Evolutionary conservation across 768 basidiomycete species (phyloP).

Genomic region (Boletus rubescentipes): DNA sequence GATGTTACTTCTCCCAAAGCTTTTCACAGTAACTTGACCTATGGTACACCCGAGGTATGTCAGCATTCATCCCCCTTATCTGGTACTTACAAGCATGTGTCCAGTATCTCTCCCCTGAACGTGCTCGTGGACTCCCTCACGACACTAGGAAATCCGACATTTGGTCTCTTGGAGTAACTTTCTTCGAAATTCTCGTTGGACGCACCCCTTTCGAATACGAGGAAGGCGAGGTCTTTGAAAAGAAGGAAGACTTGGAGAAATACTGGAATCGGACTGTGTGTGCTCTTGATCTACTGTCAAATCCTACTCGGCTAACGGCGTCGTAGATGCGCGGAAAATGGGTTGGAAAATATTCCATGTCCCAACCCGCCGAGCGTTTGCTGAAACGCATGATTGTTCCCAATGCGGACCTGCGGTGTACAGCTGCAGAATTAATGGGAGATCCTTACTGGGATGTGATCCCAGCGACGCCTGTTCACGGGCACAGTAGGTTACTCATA

Average conservation of each 20-base stretch:
- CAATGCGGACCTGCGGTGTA: slow-evolving; percentile 79
- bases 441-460: slow-evolving; percentile 64
- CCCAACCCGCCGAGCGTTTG: slow-evolving; percentile 60
- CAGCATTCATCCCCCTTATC: background rate
- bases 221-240: slow-evolving; percentile 75
- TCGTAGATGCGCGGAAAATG: slow-evolving; percentile 74
- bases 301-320: background rate
- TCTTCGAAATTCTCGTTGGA: slow-evolving; percentile 92
- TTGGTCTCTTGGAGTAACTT: slow-evolving; percentile 84
- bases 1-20: slow-evolving; percentile 60
- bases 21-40: slow-evolving; percentile 80
- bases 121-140: slow-evolving; percentile 83
- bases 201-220: slow-evolving; percentile 89
- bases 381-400: slow-evolving; percentile 78
- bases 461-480: slow-evolving; percentile 25
- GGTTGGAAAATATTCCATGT: slow-evolving; percentile 70
- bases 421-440: slow-evolving; percentile 58
- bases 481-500: slow-evolving; percentile 45
- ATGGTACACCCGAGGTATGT: slow-evolving; percentile 87
- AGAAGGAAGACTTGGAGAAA: slow-evolving; percentile 75
- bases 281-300: slow-evolving; percentile 1
- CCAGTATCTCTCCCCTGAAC: slow-evolving; percentile 90
- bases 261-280: slow-evolving; percentile 85
- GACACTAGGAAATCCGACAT: slow-evolving; percentile 92
- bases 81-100: background rate